Base-by-base conservation (phyloP, 352 stramenopile genomes). In the Aphanomyces cochlioides region DNA sequence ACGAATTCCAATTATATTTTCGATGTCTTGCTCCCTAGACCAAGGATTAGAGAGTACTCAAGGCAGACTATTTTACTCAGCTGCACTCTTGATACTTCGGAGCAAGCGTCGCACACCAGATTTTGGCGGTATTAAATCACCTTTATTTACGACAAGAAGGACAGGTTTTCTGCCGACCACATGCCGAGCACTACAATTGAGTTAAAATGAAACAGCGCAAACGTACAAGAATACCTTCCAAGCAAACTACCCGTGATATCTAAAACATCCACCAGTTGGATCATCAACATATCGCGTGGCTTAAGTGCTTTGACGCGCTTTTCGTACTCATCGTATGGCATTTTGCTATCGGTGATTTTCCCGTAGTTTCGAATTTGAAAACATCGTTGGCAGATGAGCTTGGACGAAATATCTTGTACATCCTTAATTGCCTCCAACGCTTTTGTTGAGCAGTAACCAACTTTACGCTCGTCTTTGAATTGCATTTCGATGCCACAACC, bases 261-360 rank as follows among this genome's bases (percentile, higher is more conserved):
- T 13, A 97, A 88, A 47, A 97, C 93, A 74, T 97, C 91, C 40
- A 97, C 85, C 7, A 97, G 73, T 74, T 96, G 92, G 59, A 97
- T 83, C 78, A 97, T 92, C 17, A 97, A 82, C 79, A 95, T 80
- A 69, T 96, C 88, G 69, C 93, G 88, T 47, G 86, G 77, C 38
- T 89, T 85, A 36, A 97, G 77, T 76, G 87, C 84, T 73, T 89
- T 79, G n/a, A 96, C 81, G 13, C 90, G 84, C 72, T 90, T 83
- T 72, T 94, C 88, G 79, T 96, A 97, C 75, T 95, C 87, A 17
- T 81, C 74, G 75, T 92, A 93, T 47, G 86, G 83, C 74, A 94
- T 83, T 71, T 90, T 90, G 21, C 84, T 78, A 76, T 90, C 83
- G 67, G 80, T 87, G 74, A 94, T 93, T 69, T 93, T 92, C 40